Conservation (phyloP, 331 rosid genomes). For the Dryas integrifolia region DNA sequence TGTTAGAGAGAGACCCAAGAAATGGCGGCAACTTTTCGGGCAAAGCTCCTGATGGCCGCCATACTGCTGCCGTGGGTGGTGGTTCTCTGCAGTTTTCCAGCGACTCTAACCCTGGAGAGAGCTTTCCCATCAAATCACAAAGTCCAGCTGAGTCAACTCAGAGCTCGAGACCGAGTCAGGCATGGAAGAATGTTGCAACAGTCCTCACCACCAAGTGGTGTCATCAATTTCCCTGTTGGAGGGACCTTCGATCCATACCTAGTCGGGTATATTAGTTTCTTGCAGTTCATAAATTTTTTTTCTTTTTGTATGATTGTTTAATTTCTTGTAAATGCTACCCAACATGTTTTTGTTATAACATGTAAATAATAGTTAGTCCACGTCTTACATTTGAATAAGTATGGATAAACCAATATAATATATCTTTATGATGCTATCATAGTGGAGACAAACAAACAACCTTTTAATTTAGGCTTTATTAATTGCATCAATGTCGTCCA, state of each 20-base stretch:
- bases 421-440: too few species aligned
- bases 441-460: too few species aligned
- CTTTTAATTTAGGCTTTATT: too few species aligned
- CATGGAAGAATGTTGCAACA: slow-evolving; percentile 57
- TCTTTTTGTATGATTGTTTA: background rate
- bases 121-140: slow-evolving; percentile 57
- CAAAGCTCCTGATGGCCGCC: slow-evolving; percentile 7
- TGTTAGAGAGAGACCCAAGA: too few species aligned
- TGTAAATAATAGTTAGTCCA: background rate
- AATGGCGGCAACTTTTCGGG: slow-evolving; percentile 35
- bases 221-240: slow-evolving; percentile 44
- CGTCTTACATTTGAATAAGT: background rate
- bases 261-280: slow-evolving; percentile 50
- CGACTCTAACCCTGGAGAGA: slow-evolving; percentile 50
- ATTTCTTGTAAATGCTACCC: background rate
- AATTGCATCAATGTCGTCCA: too few species aligned
- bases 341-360: background rate
- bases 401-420: background rate
- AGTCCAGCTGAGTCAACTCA: slow-evolving; percentile 52
- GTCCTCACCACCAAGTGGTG: slow-evolving; percentile 31
- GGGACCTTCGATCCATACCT: slow-evolving; percentile 63
- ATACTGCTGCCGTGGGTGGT: slow-evolving; percentile 16
- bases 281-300: background rate
- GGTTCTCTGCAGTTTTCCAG: slow-evolving; percentile 38
- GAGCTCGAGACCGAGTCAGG: slow-evolving; percentile 49